These are phyloP conservation scores for Suillus variegatus DNA, from an alignment of 768 basidiomycete species.

Conservation along the genomic window DNA sequence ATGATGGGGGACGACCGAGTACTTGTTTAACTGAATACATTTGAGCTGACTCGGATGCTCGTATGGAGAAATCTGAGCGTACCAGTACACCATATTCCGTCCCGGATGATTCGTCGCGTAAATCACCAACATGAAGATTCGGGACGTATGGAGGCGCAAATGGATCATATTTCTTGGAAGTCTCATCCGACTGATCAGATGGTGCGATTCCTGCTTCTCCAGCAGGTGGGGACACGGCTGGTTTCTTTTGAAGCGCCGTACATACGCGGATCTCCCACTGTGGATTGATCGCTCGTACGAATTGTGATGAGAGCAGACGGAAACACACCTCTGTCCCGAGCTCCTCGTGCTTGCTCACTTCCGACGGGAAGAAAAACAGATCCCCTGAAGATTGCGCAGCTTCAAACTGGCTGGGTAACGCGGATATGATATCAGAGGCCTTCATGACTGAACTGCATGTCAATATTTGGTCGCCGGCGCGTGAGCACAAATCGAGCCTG, in stretches of 20 bases:
- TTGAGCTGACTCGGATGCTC: slow-evolving; percentile 1
- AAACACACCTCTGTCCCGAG: slow-evolving; percentile 60
- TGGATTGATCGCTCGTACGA: slow-evolving; percentile 1
- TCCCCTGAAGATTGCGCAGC: slow-evolving; percentile 63
- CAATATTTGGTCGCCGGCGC: background rate
- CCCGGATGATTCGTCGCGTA: slow-evolving; percentile 56
- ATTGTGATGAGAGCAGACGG: background rate
- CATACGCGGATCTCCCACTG: slow-evolving; percentile 89
- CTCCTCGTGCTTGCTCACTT: slow-evolving; percentile 59
- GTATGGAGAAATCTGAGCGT: slow-evolving; percentile 23
- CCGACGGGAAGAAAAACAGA: slow-evolving; percentile 79
- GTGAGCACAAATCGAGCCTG: background rate
- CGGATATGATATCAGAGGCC: slow-evolving; percentile 52
- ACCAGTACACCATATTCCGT: slow-evolving; percentile 73
- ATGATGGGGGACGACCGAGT: slow-evolving; percentile 79
- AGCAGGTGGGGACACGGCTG: slow-evolving; percentile 47
- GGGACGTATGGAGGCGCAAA: slow-evolving; percentile 86
- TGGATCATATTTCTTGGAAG: slow-evolving; percentile 53
- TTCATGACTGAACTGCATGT: slow-evolving; percentile 6
- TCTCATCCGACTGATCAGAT: slow-evolving; percentile 25
- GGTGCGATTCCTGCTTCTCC: slow-evolving; percentile 30
- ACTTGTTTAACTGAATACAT: slow-evolving; percentile 76
- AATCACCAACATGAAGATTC: slow-evolving; percentile 73
- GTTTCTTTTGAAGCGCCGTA: slow-evolving; percentile 83
- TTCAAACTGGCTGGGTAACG: slow-evolving; percentile 56